phyloP scores from a whole-genome alignment of 371 early-diverging fungal species.

The Dichotomocladium elegans region DNA sequence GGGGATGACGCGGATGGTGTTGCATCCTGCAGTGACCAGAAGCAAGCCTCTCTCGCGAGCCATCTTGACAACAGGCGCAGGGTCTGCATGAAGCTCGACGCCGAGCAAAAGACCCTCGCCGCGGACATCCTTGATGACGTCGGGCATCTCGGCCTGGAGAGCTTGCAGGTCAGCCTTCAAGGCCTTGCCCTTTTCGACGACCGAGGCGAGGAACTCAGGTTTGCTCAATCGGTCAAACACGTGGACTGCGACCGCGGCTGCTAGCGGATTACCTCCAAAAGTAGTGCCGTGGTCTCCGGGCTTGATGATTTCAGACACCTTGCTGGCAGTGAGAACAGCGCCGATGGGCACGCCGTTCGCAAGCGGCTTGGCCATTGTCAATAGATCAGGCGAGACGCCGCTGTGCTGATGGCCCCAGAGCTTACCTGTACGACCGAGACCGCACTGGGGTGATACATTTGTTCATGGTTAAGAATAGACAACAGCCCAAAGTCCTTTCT shows the following conservation, averaged over 20 bases:
- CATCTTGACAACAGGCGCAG: conserved; percentile 66
- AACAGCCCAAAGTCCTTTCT: not conserved
- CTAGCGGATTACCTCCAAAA: conserved; percentile 94
- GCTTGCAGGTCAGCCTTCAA: conserved; percentile 48
- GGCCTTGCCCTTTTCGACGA: conserved; percentile 55
- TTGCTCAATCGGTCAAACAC: conserved; percentile 69
- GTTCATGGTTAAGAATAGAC: not conserved
- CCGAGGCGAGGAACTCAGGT: conserved; percentile 67
- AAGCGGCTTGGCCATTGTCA: conserved; percentile 93
- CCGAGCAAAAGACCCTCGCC: conserved; percentile 86
- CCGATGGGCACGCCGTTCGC: conserved; percentile 97
- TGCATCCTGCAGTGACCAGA: conserved; percentile 83
- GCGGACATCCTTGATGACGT: conserved; percentile 72
- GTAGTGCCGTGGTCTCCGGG: conserved; percentile 95
- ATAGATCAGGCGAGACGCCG: conserved; percentile 78
- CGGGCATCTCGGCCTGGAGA: conserved; percentile 45
- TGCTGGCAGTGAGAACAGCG: conserved; percentile 72
- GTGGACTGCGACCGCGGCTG: conserved; percentile 66
- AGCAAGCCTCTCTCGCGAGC: conserved; percentile 82
- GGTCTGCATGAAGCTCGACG: conserved; percentile 63
- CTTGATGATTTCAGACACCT: conserved; percentile 77
- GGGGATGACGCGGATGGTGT: conserved; percentile 89
- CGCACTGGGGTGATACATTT: conserved; percentile 55
- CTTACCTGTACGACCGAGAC: conserved; percentile 89
- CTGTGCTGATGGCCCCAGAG: conserved; percentile 83